phyloP scores from a whole-genome alignment of 169 alveolate genomes.

The Plasmodium knowlesi region DNA sequence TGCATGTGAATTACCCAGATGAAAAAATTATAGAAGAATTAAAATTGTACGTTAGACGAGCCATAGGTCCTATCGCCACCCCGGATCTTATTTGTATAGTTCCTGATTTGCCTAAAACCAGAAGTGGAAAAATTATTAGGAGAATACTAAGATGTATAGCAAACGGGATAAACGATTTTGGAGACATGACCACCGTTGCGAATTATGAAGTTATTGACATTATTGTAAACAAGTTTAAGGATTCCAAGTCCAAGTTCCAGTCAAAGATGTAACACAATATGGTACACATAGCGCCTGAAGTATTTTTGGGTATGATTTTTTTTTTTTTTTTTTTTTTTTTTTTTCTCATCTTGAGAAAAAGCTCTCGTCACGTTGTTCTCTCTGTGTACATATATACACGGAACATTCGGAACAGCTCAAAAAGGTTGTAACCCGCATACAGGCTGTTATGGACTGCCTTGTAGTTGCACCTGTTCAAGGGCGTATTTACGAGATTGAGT shows the following conservation, averaged over 20 bases:
- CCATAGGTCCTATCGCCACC: constrained; percentile 94
- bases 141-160: constrained; percentile 93
- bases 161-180: constrained; percentile 82
- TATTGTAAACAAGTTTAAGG: constrained; percentile 71
- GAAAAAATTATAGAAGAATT: constrained; percentile 66
- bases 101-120: constrained; percentile 93
- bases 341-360: background rate
- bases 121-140: constrained; percentile 95
- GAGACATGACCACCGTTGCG: constrained; percentile 90
- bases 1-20: constrained; percentile 15
- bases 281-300: background rate
- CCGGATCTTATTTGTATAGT: constrained; percentile 91
- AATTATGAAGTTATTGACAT: constrained; percentile 86
- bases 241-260: constrained; percentile 15
- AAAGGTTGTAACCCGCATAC: background rate
- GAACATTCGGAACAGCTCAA: background rate
- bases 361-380: background rate
- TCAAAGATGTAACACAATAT: background rate
- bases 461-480: background rate
- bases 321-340: background rate
- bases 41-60: constrained; percentile 82
- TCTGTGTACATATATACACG: background rate
- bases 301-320: background rate
- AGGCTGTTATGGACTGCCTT: background rate
- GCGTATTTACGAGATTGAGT: background rate